phyloP scores from a whole-genome alignment of 176 grass and related monocot species.

The Saccharum spontaneum region DNA sequence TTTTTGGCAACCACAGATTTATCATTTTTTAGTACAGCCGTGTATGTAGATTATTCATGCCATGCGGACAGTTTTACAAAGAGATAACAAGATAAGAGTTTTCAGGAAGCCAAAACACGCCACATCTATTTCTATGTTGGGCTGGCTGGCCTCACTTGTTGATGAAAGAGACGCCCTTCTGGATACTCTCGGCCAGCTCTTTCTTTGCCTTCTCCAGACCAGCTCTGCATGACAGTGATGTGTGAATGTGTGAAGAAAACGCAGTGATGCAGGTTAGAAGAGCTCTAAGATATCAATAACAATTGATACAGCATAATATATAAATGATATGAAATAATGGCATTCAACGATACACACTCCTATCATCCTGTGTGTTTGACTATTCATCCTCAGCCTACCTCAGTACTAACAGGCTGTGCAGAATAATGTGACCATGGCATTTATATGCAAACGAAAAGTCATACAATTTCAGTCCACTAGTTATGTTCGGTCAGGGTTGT shows the following conservation, averaged over 20 bases:
- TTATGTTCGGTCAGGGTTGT: neutral
- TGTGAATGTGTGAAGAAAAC: neutral
- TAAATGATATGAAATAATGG: neutral
- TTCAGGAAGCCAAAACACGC: constrained; percentile 19
- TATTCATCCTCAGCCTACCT: neutral
- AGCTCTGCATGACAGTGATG: constrained; percentile 44
- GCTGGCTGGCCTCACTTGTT: constrained; percentile 44
- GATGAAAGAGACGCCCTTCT: constrained; percentile 80
- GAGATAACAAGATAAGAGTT: neutral
- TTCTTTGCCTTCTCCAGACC: constrained; percentile 84
- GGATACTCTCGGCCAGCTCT: constrained; percentile 68
- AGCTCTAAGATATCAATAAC: constrained; percentile 26
- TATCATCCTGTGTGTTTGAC: neutral
- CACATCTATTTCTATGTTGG: constrained; percentile 23
- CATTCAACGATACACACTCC: constrained; percentile 6
- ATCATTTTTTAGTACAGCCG: constrained; percentile 5
- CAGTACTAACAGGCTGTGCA: neutral
- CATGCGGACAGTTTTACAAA: constrained; percentile 3
- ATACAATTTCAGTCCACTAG: neutral
- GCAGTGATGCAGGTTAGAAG: neutral
- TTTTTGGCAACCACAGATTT: neutral
- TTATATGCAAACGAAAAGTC: neutral
- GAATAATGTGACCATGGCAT: neutral
- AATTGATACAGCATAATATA: constrained; percentile 16
- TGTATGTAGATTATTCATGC: neutral